Evolutionary conservation across 1,284 basidiomycete genomes (phyloP), one percentile per base, ranked within the genome.

Genomic region (Stereum hirsutum): DNA sequence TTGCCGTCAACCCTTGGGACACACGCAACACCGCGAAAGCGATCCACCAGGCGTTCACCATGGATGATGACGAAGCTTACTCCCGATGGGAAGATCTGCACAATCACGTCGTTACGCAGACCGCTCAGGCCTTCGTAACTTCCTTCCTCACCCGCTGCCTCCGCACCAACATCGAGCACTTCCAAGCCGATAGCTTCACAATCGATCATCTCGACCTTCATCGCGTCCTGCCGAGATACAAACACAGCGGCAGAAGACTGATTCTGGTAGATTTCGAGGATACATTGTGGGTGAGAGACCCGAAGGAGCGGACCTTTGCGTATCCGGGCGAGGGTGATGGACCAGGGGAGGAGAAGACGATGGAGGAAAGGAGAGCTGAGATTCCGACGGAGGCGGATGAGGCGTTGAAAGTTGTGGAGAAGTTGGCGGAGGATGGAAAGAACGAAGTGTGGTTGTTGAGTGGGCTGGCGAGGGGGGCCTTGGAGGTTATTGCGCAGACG

Each of bases 381-480:
- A n/a, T n/a, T n/a, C n/a, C n/a, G n/a, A n/a, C n/a, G n/a, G n/a
- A n/a, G n/a, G n/a, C n/a, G n/a, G n/a, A n/a, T n/a, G 66, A 72
- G 24, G 72, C 74, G 19, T 55, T 90, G 8, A 63, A 69, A 6
- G 55, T 80, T 4, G 61, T 93, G n/a, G 71, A 71, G 33, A 66
- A 66, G 45, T 68, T 93, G 21, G 62, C 77, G 8, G 72, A 73
- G 10, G 82, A 89, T 50, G 60, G 64, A 49, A 69, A 69, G 54
- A 90, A 89, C 51, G 79, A 87, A 48, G 84, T 93, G 19, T 92
- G 89, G 80, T 50, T 92, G 41, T 64, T 93, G 48, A 91, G 87
- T 55, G 88, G 89, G 11, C 58, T 89, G 49, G 74, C 78, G 11
- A 70, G 67, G 47, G 72, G 33, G 23, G 41, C 77, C 30, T 58